Conservation (phyloP, 306 rosid genomes). For the Geum urbanum region DNA sequence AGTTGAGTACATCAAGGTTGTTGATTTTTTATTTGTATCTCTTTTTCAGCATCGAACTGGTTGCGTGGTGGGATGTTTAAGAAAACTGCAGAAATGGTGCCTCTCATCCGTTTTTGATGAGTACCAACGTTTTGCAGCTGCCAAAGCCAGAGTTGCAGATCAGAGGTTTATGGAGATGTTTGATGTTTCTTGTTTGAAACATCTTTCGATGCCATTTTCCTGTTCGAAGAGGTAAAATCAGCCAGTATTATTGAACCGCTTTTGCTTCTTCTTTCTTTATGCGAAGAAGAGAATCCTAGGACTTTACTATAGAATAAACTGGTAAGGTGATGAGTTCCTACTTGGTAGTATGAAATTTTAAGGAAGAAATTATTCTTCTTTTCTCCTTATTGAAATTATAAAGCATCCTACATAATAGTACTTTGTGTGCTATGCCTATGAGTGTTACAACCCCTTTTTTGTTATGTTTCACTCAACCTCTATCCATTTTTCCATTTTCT, state of each 20-base stretch:
- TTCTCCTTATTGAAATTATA: conserved; percentile 14
- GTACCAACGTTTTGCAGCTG: conserved; percentile 94
- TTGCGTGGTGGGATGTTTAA: conserved; percentile 92
- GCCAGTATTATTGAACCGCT: conserved; percentile 28
- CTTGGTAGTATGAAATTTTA: conserved; percentile 31
- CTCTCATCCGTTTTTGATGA: conserved; percentile 85
- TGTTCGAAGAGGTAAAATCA: conserved; percentile 47
- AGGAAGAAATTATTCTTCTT: conserved; percentile 44
- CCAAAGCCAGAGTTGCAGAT: conserved; percentile 95
- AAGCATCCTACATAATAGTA: background rate
- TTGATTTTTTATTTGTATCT: conserved; percentile 15
- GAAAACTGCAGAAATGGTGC: conserved; percentile 92
- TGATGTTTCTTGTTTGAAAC: conserved; percentile 75
- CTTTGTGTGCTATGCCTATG: conserved; percentile 1
- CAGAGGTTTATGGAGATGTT: conserved; percentile 90
- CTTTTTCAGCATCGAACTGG: conserved; percentile 91
- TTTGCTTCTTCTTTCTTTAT: conserved; percentile 34
- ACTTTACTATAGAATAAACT: conserved; percentile 33
- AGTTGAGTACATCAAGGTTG: background rate
- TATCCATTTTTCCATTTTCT: conserved; percentile 9
- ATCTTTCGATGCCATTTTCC: conserved; percentile 66
- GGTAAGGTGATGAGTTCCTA: conserved; percentile 54
- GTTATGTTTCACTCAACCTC: background rate
- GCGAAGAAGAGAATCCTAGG: conserved; percentile 42
- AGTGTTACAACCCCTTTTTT: conserved; percentile 5